Conservation (phyloP, 768 basidiomycete genomes). For the Leucosporidium yakuticum region DNA sequence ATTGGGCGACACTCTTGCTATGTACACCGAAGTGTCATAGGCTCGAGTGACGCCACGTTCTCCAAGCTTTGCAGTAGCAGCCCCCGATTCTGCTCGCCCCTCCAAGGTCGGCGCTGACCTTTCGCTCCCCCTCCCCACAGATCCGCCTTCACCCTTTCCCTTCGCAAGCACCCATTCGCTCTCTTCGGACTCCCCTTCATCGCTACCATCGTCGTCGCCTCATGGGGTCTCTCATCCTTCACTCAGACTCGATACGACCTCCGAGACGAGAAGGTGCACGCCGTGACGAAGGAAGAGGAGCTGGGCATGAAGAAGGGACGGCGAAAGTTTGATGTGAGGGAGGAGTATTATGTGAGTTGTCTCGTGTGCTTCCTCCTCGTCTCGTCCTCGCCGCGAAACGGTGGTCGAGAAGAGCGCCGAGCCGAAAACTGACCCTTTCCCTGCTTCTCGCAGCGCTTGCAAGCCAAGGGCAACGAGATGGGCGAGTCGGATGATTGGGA, state of each 20-base stretch:
- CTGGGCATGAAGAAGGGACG: conserved; percentile 62
- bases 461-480: conserved; percentile 47
- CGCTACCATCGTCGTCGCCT: conserved; percentile 73
- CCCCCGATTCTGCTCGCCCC: too few relatives aligned
- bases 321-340: conserved; percentile 83
- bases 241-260: conserved; percentile 88
- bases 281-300: conserved; percentile 73
- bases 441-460: conserved; percentile 54
- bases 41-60: too few relatives aligned
- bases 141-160: background rate
- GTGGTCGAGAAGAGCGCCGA: background rate
- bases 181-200: conserved; percentile 85
- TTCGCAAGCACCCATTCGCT: conserved; percentile 31
- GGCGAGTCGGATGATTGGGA: conserved; percentile 69
- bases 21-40: too few relatives aligned
- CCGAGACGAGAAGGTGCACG: conserved; percentile 69
- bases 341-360: conserved; percentile 86
- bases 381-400: background rate
- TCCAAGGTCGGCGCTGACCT: too few relatives aligned
- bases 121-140: background rate
- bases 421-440: background rate
- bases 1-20: too few relatives aligned
- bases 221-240: conserved; percentile 58
- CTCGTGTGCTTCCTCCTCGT: background rate
- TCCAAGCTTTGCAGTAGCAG: too few relatives aligned